Percentiles rank a stretch among this genome's conserved stretches.
Conservation (phyloP, 768 basidiomycete species). For the Daedaleopsis nitida region DNA sequence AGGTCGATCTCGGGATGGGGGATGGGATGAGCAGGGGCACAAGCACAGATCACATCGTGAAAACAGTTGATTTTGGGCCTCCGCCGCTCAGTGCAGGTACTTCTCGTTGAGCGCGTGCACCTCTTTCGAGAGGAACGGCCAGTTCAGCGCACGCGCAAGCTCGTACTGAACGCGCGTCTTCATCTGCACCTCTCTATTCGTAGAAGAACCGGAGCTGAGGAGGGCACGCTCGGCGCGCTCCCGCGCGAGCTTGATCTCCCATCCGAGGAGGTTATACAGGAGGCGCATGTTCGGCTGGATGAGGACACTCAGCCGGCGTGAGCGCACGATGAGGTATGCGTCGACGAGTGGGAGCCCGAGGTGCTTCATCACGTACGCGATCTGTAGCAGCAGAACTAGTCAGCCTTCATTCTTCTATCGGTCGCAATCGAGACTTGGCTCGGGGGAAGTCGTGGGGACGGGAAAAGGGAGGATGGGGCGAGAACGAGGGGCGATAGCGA, state of each 20-base stretch:
- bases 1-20: too few species aligned
- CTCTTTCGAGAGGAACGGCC: conserved; percentile 85
- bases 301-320: conserved; percentile 83
- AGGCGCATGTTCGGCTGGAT: conserved; percentile 97
- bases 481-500: too few species aligned
- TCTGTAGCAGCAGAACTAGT: conserved; percentile 41
- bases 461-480: too few species aligned
- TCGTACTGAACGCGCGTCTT: conserved; percentile 46
- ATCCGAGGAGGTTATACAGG: conserved; percentile 91
- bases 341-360: conserved; percentile 83
- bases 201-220: conserved; percentile 32
- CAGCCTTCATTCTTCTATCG: background rate
- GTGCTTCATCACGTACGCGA: conserved; percentile 97
- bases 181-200: conserved; percentile 27
- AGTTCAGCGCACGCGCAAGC: conserved; percentile 69
- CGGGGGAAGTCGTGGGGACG: too few species aligned
- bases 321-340: conserved; percentile 91
- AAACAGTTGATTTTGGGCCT: background rate
- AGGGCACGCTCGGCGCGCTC: conserved; percentile 48
- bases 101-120: conserved; percentile 87
- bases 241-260: conserved; percentile 91
- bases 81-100: conserved; percentile 50
- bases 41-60: too few species aligned
- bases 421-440: too few species aligned
- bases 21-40: background rate